Percentiles rank a stretch among this genome's conserved stretches.
Evolutionary conservation across 805 yeast genomes (phyloP).

Genomic region (Barnettozyma sucrosica): DNA sequence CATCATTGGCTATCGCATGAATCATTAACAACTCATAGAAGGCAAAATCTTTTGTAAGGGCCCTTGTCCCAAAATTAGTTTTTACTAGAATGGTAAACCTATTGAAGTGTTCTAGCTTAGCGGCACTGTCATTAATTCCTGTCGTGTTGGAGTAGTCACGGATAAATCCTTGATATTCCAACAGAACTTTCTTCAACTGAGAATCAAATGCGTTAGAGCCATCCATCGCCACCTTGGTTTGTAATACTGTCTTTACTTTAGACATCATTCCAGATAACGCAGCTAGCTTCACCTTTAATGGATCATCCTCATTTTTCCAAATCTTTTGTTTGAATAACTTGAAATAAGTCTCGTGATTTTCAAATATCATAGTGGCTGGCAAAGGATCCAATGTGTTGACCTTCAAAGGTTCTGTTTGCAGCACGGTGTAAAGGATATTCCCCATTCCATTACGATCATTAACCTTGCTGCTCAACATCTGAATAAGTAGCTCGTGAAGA

Average conservation of each 20-base stretch:
- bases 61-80: slow-evolving; percentile 16
- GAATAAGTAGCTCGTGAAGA: neutral
- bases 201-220: neutral
- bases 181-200: neutral
- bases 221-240: neutral
- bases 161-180: slow-evolving; percentile 4
- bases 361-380: neutral
- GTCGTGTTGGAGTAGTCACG: slow-evolving; percentile 4
- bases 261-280: slow-evolving; percentile 6
- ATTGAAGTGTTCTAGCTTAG: slow-evolving; percentile 14
- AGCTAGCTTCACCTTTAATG: neutral
- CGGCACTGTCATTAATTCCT: neutral
- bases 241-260: neutral
- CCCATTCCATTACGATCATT: neutral
- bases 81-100: slow-evolving; percentile 13
- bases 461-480: neutral
- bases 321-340: neutral
- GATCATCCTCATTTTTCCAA: slow-evolving; percentile 1
- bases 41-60: slow-evolving; percentile 4
- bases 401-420: slow-evolving; percentile 5
- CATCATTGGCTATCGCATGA: slow-evolving; percentile 4
- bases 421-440: neutral
- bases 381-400: slow-evolving; percentile 2
- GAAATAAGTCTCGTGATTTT: neutral
- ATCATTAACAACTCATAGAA: slow-evolving; percentile 11